Percentiles rank a stretch among this genome's conserved stretches.
Conservation (phyloP, 495 filamentous ascomycete genomes). For the Penicillium bialowiezense region DNA sequence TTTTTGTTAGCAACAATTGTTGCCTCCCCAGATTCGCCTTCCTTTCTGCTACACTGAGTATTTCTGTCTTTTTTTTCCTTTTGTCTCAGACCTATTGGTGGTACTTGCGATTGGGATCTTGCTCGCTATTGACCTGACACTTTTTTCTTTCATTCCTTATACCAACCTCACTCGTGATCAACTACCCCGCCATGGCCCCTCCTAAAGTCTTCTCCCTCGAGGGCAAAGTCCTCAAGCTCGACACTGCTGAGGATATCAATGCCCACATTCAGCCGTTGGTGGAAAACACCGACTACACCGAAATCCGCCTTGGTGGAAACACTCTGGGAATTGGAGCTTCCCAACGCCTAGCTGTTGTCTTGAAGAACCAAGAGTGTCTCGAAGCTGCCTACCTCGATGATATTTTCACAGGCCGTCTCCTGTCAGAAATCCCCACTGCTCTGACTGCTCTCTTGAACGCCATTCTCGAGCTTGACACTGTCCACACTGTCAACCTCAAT, state of each 20-base stretch:
- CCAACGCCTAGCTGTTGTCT: slow-evolving; percentile 73
- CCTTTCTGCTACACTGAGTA: slow-evolving; percentile 10
- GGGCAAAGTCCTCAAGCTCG: slow-evolving; percentile 85
- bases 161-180: slow-evolving; percentile 13
- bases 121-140: not conserved
- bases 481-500: slow-evolving; percentile 90
- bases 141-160: slow-evolving; percentile 9
- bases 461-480: slow-evolving; percentile 73
- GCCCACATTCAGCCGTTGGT: slow-evolving; percentile 74
- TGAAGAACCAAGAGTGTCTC: slow-evolving; percentile 76
- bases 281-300: slow-evolving; percentile 71
- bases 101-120: not conserved
- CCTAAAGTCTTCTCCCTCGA: slow-evolving; percentile 84
- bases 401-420: slow-evolving; percentile 92
- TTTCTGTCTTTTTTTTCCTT: slow-evolving; percentile 5
- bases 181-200: slow-evolving; percentile 50
- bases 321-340: slow-evolving; percentile 87
- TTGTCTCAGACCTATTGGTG: slow-evolving; percentile 3
- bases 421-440: slow-evolving; percentile 90
- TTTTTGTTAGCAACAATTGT: slow-evolving; percentile 24
- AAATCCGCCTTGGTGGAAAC: slow-evolving; percentile 82
- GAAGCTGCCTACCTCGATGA: slow-evolving; percentile 88
- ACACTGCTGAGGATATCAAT: slow-evolving; percentile 81
- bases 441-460: slow-evolving; percentile 81
- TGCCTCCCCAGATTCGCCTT: slow-evolving; percentile 5